Base-by-base conservation (phyloP, 768 basidiomycete genomes). In the Clavaria fumosa region DNA sequence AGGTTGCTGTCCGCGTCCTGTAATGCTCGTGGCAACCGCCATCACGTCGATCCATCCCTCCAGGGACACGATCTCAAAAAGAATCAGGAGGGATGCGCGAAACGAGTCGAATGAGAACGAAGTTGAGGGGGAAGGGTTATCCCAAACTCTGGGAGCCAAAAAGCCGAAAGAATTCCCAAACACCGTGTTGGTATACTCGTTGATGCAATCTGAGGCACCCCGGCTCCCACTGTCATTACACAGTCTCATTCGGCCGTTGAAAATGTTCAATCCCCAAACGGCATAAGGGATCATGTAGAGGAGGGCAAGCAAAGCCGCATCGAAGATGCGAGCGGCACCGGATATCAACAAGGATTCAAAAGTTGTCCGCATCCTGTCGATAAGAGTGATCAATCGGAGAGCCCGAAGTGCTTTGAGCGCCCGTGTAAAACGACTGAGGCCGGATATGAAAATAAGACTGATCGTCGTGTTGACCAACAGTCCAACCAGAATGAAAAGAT, bases 31-130 rank as follows among this genome's bases (percentile, higher is more conserved):
- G 1, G 78, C 79, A 18, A 78, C 67, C 24, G 57, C 60, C 80
- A 95, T 81, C 35, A 90, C 93, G 51, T 91, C 86, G n/a, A 84
- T 70, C 93, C 91, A 96, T 2, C 93, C 93, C 58, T 93, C 90
- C 34, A 95, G 61, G 0, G 90, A 93, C 17, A 96, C 86, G 46
- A 93, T 89, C 58, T 97, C 93, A 49, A 95, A 96, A 1, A 96
- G 67, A 50, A 96, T 95, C 37, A 96, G 68, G 27, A 96, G 62
- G 0, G 86, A 80, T 3, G 77, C 60, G 5, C 71, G 66, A 58
- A 96, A 96, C 10, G 63, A 73, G 57, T 97, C 93, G 51, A 96
- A 97, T 2, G 78, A 81, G 61, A 89, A 96, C 1, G 68, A 68
- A 1, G 83, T 86, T 14, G 78, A 80, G 4, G 78, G 78, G 0